Percentiles rank a stretch among this genome's conserved stretches.
Conservation (phyloP, 805 yeast genomes). For the Myxozyma sirexii region DNA sequence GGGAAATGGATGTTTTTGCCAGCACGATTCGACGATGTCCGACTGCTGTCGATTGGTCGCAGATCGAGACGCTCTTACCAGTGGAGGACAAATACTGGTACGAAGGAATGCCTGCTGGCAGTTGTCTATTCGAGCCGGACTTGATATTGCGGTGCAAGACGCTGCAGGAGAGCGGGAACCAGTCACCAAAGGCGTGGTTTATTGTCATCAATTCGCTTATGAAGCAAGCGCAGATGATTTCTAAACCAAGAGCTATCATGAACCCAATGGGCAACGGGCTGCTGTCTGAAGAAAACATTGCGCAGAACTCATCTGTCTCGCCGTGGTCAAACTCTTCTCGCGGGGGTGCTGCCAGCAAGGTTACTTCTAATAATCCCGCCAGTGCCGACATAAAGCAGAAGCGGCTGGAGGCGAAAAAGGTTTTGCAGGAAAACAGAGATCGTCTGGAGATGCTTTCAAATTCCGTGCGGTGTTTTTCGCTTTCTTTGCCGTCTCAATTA, state of each 20-base stretch:
- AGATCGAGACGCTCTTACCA: not conserved
- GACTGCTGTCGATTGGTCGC: not conserved
- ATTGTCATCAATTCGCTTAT: not conserved
- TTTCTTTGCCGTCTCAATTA: not conserved
- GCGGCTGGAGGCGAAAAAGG: not conserved
- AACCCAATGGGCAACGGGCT: not conserved
- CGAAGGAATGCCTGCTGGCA: not conserved
- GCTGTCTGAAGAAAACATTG: not conserved
- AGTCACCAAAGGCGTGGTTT: conserved; percentile 1
- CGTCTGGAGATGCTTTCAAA: not conserved
- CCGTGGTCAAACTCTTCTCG: not conserved
- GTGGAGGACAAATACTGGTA: conserved; percentile 1
- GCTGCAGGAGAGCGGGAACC: not conserved
- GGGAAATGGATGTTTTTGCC: conserved; percentile 2
- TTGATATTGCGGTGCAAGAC: not conserved
- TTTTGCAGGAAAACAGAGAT: not conserved
- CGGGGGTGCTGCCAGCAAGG: not conserved
- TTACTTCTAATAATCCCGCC: not conserved
- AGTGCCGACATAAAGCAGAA: not conserved
- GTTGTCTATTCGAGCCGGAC: not conserved
- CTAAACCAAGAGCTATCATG: not conserved
- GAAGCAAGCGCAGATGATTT: conserved; percentile 5
- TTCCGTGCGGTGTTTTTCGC: not conserved
- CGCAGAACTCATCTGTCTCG: not conserved
- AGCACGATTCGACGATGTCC: conserved; percentile 1